Evolutionary conservation across 2,329 filamentous ascomycete genomes (phyloP).

Genomic region (Diplodia seriata): DNA sequence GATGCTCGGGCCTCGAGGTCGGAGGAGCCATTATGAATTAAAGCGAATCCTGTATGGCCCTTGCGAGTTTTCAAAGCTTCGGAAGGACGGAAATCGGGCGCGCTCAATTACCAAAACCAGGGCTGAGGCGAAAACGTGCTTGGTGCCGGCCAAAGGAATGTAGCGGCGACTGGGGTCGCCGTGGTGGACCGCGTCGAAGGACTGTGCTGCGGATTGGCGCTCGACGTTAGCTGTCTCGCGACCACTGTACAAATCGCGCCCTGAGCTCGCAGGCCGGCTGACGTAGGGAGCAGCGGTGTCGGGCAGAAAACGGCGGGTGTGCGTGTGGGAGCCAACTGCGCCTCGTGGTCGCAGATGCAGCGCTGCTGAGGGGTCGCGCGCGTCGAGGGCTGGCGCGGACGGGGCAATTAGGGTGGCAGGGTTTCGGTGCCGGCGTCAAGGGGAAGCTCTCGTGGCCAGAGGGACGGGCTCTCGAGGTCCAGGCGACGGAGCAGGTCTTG

Average conservation of each 20-base stretch:
- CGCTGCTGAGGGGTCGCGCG: not conserved
- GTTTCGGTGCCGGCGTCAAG: constrained; percentile 26
- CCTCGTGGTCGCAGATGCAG: not conserved
- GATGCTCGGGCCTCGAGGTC: constrained; percentile 75
- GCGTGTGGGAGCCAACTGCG: not conserved
- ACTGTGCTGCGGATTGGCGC: constrained; percentile 18
- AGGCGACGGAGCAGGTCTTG: not conserved
- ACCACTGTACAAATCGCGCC: constrained; percentile 37
- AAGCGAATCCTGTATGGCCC: constrained; percentile 35
- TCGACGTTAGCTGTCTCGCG: constrained; percentile 28
- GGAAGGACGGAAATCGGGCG: constrained; percentile 33
- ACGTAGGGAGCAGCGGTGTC: constrained; percentile 34
- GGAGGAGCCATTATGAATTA: constrained; percentile 93
- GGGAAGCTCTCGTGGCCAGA: constrained; percentile 20
- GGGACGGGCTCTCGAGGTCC: constrained; percentile 3
- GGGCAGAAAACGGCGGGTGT: constrained; percentile 13
- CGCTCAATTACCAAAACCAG: constrained; percentile 49
- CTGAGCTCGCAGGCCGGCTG: constrained; percentile 42
- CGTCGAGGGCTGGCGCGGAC: constrained; percentile 9
- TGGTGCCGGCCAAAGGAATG: constrained; percentile 53
- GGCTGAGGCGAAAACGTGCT: constrained; percentile 44
- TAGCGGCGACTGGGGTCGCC: constrained; percentile 44
- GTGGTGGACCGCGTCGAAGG: constrained; percentile 35
- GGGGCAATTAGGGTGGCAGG: constrained; percentile 26
- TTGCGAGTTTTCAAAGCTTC: constrained; percentile 29